A percentile compares a stretch with the other conserved stretches of the same genome.
phyloP scores from a whole-genome alignment of 2,329 filamentous ascomycete species.

The Paecilomyces formosus region DNA sequence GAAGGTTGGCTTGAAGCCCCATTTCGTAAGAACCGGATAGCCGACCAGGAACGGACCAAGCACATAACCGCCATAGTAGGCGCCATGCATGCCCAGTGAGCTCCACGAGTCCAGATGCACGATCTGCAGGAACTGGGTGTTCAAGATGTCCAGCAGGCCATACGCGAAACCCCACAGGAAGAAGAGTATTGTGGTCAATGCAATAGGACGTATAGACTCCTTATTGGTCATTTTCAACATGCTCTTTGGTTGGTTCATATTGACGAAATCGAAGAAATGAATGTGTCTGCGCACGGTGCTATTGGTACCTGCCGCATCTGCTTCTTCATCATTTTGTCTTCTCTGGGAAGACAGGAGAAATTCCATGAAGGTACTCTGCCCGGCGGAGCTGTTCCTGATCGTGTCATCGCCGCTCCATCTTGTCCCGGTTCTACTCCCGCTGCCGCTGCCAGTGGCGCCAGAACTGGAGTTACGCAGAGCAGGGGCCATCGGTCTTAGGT shows the following conservation, averaged over 20 bases:
- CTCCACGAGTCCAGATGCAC: constrained; percentile 30
- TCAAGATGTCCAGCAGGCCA: constrained; percentile 75
- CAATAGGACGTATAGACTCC: constrained; percentile 51
- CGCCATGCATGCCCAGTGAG: constrained; percentile 46
- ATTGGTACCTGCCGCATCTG: constrained; percentile 30
- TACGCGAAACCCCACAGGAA: constrained; percentile 89
- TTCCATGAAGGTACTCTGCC: constrained; percentile 35
- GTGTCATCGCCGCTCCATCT: constrained; percentile 6
- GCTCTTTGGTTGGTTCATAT: constrained; percentile 49
- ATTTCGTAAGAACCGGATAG: constrained; percentile 47
- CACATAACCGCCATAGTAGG: constrained; percentile 55
- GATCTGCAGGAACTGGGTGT: constrained; percentile 52
- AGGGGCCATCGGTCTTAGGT: background rate
- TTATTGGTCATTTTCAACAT: constrained; percentile 51
- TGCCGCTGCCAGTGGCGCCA: background rate
- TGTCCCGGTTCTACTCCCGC: constrained; percentile 3
- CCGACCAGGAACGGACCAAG: constrained; percentile 50
- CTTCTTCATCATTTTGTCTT: constrained; percentile 19
- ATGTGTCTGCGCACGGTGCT: constrained; percentile 27
- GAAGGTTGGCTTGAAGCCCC: constrained; percentile 57
- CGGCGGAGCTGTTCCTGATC: background rate
- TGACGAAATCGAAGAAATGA: constrained; percentile 57
- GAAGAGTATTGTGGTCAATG: constrained; percentile 70
- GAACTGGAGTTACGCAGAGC: background rate
- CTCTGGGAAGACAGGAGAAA: constrained; percentile 47